Conservation (phyloP, 768 basidiomycete genomes). For the Dentipellis fragilis region DNA sequence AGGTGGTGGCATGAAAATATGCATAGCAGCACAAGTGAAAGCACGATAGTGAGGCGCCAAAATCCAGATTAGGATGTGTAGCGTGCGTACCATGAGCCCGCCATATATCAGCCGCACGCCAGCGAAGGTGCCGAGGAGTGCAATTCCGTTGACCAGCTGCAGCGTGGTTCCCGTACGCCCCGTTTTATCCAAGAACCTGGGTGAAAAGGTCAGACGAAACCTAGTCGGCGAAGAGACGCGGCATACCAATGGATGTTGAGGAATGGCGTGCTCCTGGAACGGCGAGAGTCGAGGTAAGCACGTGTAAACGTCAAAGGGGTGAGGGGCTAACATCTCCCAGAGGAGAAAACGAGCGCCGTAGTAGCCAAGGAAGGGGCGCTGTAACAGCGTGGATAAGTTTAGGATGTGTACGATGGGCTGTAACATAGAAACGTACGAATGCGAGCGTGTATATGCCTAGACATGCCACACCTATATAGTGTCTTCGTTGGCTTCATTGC, state of each 20-base stretch:
- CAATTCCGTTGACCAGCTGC: constrained; percentile 64
- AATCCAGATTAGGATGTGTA: neutral
- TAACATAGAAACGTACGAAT: constrained; percentile 45
- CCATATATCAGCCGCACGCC: constrained; percentile 65
- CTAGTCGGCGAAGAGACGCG: constrained; percentile 12
- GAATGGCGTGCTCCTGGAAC: constrained; percentile 67
- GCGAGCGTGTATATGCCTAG: constrained; percentile 52
- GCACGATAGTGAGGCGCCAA: neutral
- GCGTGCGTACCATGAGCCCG: constrained; percentile 27
- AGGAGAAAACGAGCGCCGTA: constrained; percentile 69
- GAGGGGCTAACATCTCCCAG: constrained; percentile 59
- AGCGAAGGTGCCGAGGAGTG: constrained; percentile 61
- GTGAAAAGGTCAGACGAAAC: neutral
- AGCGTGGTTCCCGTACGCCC: constrained; percentile 56
- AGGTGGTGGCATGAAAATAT: neutral
- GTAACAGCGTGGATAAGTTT: neutral
- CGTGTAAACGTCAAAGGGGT: neutral
- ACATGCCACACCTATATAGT: constrained; percentile 46
- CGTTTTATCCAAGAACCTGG: constrained; percentile 71
- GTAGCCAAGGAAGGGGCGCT: constrained; percentile 67
- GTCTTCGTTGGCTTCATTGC: neutral
- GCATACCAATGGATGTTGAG: constrained; percentile 77
- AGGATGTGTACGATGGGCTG: neutral
- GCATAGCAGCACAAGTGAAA: neutral
- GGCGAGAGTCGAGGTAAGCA: constrained; percentile 1